Evolutionary conservation across 805 yeast species (phyloP).

Genomic region (Yamadazyma kitorensis): DNA sequence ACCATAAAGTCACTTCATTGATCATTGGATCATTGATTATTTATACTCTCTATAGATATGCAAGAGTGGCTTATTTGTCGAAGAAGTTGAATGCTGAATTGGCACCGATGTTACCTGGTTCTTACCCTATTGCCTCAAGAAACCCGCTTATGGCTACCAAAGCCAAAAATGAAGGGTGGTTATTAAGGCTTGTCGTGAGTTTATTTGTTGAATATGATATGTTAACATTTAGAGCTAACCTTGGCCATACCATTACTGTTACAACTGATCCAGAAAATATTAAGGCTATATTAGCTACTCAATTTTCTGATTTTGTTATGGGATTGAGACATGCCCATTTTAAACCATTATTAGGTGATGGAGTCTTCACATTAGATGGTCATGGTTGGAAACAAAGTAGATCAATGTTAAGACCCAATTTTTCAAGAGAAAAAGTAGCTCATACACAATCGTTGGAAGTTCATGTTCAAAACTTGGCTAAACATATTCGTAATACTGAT

Average conservation of each 20-base stretch:
- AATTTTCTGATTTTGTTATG: constrained; percentile 27
- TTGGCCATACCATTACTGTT: constrained; percentile 16
- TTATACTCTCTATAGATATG: not conserved
- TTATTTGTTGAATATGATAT: constrained; percentile 1
- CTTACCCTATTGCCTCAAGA: constrained; percentile 1
- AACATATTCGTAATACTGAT: constrained; percentile 17
- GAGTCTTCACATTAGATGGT: constrained; percentile 33
- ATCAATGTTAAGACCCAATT: constrained; percentile 31
- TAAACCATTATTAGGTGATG: constrained; percentile 30
- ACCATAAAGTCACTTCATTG: too few relatives aligned
- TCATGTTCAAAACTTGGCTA: constrained; percentile 21
- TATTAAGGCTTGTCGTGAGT: constrained; percentile 1
- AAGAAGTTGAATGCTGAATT: constrained; percentile 1
- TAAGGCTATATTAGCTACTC: constrained; percentile 31
- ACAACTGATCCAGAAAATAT: constrained; percentile 31
- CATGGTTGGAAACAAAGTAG: constrained; percentile 33
- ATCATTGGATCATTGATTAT: not conserved
- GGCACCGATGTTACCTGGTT: constrained; percentile 1
- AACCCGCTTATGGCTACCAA: not conserved
- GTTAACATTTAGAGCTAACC: constrained; percentile 7
- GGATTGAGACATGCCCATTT: constrained; percentile 27
- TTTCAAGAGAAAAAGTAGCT: constrained; percentile 30
- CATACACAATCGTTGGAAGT: constrained; percentile 26
- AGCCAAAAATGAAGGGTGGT: constrained; percentile 3
- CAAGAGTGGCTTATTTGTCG: not conserved